phyloP scores from a whole-genome alignment of 2,329 filamentous ascomycete species.

The Elsinoe arachidis region DNA sequence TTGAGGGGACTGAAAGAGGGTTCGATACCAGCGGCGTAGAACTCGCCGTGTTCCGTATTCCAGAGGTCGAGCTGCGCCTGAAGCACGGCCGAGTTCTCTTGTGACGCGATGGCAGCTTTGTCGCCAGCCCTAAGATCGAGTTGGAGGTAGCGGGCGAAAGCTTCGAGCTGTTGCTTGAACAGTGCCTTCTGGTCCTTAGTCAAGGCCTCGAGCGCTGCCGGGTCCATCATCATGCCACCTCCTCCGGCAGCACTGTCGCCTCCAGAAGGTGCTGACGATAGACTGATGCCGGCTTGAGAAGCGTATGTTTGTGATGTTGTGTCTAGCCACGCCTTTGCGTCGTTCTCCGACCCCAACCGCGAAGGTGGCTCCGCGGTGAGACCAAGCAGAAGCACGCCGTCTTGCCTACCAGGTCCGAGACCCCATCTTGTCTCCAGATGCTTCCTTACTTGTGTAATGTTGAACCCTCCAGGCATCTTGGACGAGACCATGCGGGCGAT shows the following conservation, averaged over 20 bases:
- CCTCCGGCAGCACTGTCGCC: conserved; percentile 63
- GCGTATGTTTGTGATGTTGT: conserved; percentile 86
- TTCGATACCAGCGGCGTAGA: conserved; percentile 90
- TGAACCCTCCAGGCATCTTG: conserved; percentile 99
- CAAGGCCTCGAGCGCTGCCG: conserved; percentile 87
- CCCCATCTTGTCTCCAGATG: conserved; percentile 94
- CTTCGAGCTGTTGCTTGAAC: conserved; percentile 96
- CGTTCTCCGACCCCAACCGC: conserved; percentile 78
- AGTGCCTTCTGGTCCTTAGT: conserved; percentile 93
- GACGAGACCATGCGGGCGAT: conserved; percentile 93
- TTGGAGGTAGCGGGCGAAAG: conserved; percentile 92
- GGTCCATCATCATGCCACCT: conserved; percentile 99
- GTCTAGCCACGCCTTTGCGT: conserved; percentile 89
- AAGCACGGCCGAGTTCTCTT: conserved; percentile 77
- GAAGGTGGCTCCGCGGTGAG: conserved; percentile 87
- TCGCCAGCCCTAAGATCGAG: conserved; percentile 94
- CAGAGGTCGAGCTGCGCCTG: conserved; percentile 92
- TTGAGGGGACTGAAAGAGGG: conserved; percentile 90
- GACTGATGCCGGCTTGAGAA: conserved; percentile 67
- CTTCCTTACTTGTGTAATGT: conserved; percentile 91
- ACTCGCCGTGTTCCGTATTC: conserved; percentile 90
- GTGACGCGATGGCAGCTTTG: conserved; percentile 77
- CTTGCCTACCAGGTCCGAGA: conserved; percentile 74
- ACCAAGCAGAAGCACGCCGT: conserved; percentile 78
- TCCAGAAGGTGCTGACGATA: conserved; percentile 63